Conservation (phyloP, 805 yeast genomes). For the Candida pseudoglaebosa region DNA sequence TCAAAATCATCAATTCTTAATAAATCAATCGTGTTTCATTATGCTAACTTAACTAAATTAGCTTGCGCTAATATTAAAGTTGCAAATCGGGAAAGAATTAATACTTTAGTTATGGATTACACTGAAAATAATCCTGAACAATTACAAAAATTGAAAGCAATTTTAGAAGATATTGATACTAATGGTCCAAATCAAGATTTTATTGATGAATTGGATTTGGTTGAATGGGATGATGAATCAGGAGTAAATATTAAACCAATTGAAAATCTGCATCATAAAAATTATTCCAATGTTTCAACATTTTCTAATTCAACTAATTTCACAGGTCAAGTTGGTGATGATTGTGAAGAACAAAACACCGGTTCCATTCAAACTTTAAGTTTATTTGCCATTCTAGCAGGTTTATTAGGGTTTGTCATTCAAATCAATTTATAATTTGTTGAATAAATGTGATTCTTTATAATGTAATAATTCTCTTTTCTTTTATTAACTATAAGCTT, state of each 20-base stretch:
- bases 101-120: slow-evolving; percentile 16
- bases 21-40: slow-evolving; percentile 53
- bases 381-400: not conserved
- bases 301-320: not conserved
- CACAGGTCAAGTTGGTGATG: slow-evolving; percentile 6
- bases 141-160: slow-evolving; percentile 2
- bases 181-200: slow-evolving; percentile 8
- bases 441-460: slow-evolving; percentile 1
- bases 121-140: slow-evolving; percentile 7
- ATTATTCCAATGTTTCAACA: slow-evolving; percentile 6
- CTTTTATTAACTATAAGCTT: slow-evolving; percentile 1
- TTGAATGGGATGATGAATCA: slow-evolving; percentile 1
- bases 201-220: slow-evolving; percentile 1
- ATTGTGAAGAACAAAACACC: slow-evolving; percentile 6
- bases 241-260: not conserved
- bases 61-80: slow-evolving; percentile 59
- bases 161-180: slow-evolving; percentile 8
- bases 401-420: not conserved
- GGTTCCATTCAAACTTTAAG: slow-evolving; percentile 1
- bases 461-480: not conserved
- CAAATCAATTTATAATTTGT: not conserved
- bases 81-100: slow-evolving; percentile 16
- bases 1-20: slow-evolving; percentile 60
- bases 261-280: slow-evolving; percentile 1
- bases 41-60: slow-evolving; percentile 49